Percentiles rank a stretch among this genome's conserved stretches.
These are phyloP conservation scores for Davidsoniella virescens DNA, from an alignment of 2,329 filamentous ascomycete species.

Conservation along the genomic window DNA sequence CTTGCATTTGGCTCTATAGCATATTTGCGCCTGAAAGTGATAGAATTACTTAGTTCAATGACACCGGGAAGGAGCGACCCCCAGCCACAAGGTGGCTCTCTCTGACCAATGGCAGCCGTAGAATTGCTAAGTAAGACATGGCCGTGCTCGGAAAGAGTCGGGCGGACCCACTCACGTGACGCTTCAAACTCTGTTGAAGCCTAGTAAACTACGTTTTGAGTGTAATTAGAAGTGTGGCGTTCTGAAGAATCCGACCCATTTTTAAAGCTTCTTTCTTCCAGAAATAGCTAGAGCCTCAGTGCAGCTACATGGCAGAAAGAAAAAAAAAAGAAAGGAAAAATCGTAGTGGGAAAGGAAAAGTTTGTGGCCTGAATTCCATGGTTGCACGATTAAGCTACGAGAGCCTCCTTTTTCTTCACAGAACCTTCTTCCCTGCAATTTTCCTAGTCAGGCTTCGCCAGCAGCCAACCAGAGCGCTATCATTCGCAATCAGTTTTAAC, in stretches of 20 bases:
- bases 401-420: neutral
- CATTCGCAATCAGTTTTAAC: too few species aligned
- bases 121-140: constrained; percentile 7
- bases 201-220: neutral
- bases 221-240: neutral
- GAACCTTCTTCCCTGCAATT: neutral
- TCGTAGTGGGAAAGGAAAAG: neutral
- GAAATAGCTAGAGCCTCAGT: constrained; percentile 1
- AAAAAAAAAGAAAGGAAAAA: neutral
- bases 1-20: too few species aligned
- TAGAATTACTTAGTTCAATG: neutral
- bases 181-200: neutral
- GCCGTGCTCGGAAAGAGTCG: constrained; percentile 11
- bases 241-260: neutral
- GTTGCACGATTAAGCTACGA: neutral
- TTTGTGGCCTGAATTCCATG: constrained; percentile 8
- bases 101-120: constrained; percentile 9
- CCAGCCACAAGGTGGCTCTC: constrained; percentile 2
- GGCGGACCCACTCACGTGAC: constrained; percentile 6
- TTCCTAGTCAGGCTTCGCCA: neutral
- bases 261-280: constrained; percentile 4
- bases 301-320: neutral
- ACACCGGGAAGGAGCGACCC: constrained; percentile 4
- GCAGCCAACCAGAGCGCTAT: too few species aligned
- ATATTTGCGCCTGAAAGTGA: neutral